Evolutionary conservation across 768 basidiomycete species (phyloP), one percentile per base, ranked within the genome.

Genomic region (Kwoniella sp.): DNA sequence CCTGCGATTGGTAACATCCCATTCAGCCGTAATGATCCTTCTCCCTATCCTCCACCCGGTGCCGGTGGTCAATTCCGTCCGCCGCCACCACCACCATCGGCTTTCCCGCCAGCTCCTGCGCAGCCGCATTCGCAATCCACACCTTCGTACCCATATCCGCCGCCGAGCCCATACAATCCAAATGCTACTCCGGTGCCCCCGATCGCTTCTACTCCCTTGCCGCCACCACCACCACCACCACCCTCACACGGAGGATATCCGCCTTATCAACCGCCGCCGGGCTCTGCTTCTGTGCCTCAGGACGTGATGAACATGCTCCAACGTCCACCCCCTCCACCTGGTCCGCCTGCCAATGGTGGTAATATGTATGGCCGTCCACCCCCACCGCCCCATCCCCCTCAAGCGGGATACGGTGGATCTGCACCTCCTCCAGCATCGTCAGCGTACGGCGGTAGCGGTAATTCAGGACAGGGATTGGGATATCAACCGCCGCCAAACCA

Each of bases 191-290:
- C 48, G 27, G 21, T 21, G 12, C 26, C n/a, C n/a, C n/a, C 57
- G 8, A 15, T 26, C 19, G 5, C 44, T 30, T 47, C 44, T 12
- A 57, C 50, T 6, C 61, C 26, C 27, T 50, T 57, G 15, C 51
- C 56, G 36, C 57, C 57, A 24, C 63, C 57, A 22, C 57, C 50
- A 2, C 63, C n/a, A n/a, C n/a, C n/a, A n/a, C n/a, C n/a, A n/a
- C n/a, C n/a, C n/a, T n/a, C n/a, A n/a, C n/a, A n/a, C n/a, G n/a
- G n/a, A n/a, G n/a, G n/a, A n/a, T n/a, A n/a, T n/a, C n/a, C n/a
- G n/a, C n/a, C n/a, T n/a, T n/a, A n/a, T n/a, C n/a, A n/a, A 24
- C 63, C 57, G 25, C 57, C 50, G 2, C 63, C 40, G 17, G 40
- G 10, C 17, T 19, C 40, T 15, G 4, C 40, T 19, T 19, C 40